Conservation (phyloP, 202 grass and related monocot species). For the Alloteropsis angusta region DNA sequence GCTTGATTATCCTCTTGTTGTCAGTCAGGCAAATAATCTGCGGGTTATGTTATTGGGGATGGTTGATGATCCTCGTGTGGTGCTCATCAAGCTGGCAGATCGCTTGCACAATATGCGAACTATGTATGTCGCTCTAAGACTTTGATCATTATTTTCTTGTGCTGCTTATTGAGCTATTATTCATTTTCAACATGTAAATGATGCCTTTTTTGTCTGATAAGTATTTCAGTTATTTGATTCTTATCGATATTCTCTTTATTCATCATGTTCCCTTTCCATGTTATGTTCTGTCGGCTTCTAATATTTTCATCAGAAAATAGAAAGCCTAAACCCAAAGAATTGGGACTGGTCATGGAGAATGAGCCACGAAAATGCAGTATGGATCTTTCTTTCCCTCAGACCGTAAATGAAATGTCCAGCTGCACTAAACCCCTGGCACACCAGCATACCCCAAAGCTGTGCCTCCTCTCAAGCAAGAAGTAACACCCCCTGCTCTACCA, state of each 20-base stretch:
- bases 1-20: conserved; percentile 41
- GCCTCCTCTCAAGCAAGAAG: not conserved
- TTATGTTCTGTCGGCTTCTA: conserved; percentile 11
- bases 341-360: not conserved
- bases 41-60: conserved; percentile 94
- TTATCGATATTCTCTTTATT: not conserved
- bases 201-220: not conserved
- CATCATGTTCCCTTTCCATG: not conserved
- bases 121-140: conserved; percentile 48
- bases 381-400: not conserved
- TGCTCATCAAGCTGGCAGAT: conserved; percentile 93
- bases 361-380: not conserved
- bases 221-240: conserved; percentile 11
- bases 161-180: not conserved
- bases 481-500: not conserved
- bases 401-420: not conserved
- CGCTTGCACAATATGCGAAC: conserved; percentile 98
- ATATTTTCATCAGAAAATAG: not conserved
- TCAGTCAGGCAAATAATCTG: conserved; percentile 93
- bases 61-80: conserved; percentile 98
- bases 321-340: not conserved
- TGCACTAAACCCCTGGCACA: not conserved
- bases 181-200: conserved; percentile 11
- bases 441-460: not conserved
- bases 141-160: conserved; percentile 15